phyloP scores from a whole-genome alignment of 371 early-diverging fungal genomes.

The Rhizopus arrhizus region DNA sequence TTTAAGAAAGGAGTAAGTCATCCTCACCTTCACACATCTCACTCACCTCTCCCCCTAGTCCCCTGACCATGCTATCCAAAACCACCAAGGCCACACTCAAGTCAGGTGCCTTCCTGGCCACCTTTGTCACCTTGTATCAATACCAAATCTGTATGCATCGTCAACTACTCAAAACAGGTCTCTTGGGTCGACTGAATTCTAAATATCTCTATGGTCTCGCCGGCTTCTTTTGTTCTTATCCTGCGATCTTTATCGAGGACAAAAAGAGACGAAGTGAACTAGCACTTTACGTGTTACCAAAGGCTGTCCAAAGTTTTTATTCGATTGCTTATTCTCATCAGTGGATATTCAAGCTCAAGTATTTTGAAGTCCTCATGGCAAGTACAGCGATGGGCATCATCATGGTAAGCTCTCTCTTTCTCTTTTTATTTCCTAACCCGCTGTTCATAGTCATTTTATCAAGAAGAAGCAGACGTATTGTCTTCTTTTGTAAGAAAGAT shows the following conservation, averaged over 20 bases:
- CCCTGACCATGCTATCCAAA: constrained; percentile 48
- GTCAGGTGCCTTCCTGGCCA: constrained; percentile 64
- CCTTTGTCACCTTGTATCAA: constrained; percentile 64
- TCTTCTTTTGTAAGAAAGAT: constrained; percentile 61
- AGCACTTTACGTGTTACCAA: constrained; percentile 71
- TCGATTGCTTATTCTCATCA: constrained; percentile 58
- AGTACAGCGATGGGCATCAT: constrained; percentile 56
- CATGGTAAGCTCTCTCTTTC: constrained; percentile 41
- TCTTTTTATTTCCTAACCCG: constrained; percentile 2
- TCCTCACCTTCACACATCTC: neutral
- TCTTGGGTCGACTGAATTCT: constrained; percentile 41
- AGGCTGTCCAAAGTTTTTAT: constrained; percentile 62
- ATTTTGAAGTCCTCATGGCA: constrained; percentile 60
- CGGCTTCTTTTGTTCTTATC: constrained; percentile 57
- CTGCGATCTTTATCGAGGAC: constrained; percentile 71
- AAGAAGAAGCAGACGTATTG: constrained; percentile 62
- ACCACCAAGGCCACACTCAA: constrained; percentile 58
- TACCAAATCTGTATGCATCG: constrained; percentile 66
- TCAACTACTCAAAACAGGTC: constrained; percentile 49
- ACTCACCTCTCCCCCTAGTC: constrained; percentile 31
- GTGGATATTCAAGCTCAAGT: constrained; percentile 60
- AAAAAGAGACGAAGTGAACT: constrained; percentile 68
- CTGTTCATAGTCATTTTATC: constrained; percentile 57
- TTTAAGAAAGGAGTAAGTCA: constrained; percentile 58
- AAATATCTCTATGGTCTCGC: constrained; percentile 68